These are phyloP conservation scores for Retiboletus flavoniger DNA, from an alignment of 1,284 basidiomycete genomes.

Conservation along the genomic window DNA sequence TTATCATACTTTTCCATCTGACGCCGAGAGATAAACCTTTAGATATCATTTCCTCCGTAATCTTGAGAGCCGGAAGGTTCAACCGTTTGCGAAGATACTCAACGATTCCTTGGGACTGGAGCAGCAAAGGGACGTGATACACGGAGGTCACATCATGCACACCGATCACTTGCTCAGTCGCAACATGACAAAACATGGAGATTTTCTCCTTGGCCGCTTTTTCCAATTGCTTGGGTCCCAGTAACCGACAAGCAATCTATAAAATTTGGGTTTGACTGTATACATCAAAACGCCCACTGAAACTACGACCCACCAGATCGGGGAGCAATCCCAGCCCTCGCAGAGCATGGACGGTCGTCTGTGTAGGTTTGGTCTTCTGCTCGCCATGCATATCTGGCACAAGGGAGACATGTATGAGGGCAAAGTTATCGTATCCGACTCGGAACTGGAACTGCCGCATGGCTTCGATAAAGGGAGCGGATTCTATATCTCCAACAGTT, in stretches of 20 bases:
- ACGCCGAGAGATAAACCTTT: slow-evolving; percentile 67
- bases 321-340: slow-evolving; percentile 92
- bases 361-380: slow-evolving; percentile 99
- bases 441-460: slow-evolving; percentile 99
- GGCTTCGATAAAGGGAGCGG: slow-evolving; percentile 96
- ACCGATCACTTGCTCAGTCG: slow-evolving; percentile 90
- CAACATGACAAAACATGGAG: slow-evolving; percentile 99
- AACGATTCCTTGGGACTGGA: slow-evolving; percentile 91
- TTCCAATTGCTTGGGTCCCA: slow-evolving; percentile 72
- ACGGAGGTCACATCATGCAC: slow-evolving; percentile 97
- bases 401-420: slow-evolving; percentile 96
- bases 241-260: slow-evolving; percentile 89
- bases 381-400: slow-evolving; percentile 98
- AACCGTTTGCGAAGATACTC: slow-evolving; percentile 83
- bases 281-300: not conserved
- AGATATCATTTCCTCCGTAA: slow-evolving; percentile 56
- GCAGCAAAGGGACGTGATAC: slow-evolving; percentile 94
- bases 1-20: slow-evolving; percentile 85
- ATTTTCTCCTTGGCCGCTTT: slow-evolving; percentile 92
- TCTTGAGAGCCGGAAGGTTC: slow-evolving; percentile 61
- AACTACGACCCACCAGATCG: slow-evolving; percentile 69
- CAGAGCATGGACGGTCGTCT: slow-evolving; percentile 93
- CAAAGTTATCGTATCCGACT: slow-evolving; percentile 96
- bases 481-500: slow-evolving; percentile 95
- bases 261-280: not conserved